Evolutionary conservation across 208 protist species (phyloP), one percentile per base, ranked within the genome.

Genomic region (Acanthamoeba sp.): DNA sequence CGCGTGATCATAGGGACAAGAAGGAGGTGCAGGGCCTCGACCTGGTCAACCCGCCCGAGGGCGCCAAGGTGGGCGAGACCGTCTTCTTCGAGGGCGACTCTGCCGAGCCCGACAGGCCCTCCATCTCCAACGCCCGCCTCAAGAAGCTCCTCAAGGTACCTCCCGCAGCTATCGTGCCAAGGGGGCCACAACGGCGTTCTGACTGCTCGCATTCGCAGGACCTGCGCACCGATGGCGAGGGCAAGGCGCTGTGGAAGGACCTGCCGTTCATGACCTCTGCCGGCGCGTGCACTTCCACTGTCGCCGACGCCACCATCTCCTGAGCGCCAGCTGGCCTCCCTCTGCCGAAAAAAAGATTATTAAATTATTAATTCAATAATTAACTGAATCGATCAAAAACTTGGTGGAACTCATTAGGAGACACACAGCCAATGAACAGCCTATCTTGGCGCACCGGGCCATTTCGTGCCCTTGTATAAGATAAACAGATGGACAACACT

Each of bases 31-130:
- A 48, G 27, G 42, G 45, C 22, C 64, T 95, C 66, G 94, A 95
- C 40, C 91, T 95, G 10, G 57, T 95, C 14, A 85, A 91, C 29
- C 62, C 69, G 34, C 94, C 94, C 22, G 90, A 94, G 73, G 90
- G 90, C 10, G 69, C 66, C 64, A 80, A 84, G 40, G 57, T 76
- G 36, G 91, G 91, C 48, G 91, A 94, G 36, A 50, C 45, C 27
- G 73, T 94, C 76, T 89, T 71, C 57, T 85, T 94, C 50, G 85
- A 91, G 85, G 85, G n/a, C 50, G 85, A 91, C 32, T 24, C 50
- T 10, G 18, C 55, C 59, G 85, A 91, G 85, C 85, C 85, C 59
- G 85, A 91, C 55, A 64, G 50, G 57, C 85, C 85, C 7, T 73
- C 34, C 85, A 91, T 91, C 85, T 73, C 57, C 42, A 64, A 91